Evolutionary conservation across 1,139 yeast species (phyloP), one percentile per base, ranked within the genome.

Genomic region (Pichia norvegensis): DNA sequence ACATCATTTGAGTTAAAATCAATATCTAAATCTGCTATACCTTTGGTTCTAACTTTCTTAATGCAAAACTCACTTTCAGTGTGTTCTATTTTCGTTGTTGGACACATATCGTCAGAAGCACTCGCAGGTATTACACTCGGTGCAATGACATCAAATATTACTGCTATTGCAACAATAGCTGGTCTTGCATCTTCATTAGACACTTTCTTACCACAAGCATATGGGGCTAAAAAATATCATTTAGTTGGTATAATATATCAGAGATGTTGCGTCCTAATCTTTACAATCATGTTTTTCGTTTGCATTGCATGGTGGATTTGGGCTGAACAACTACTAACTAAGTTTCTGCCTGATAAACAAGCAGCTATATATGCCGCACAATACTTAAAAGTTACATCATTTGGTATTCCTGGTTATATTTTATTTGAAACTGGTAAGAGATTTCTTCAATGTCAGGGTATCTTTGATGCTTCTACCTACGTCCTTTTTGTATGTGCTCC

Each of bases 121-220:
- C 67, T 77, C 48, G 81, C 81, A 4, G 81, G 81, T 3, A 80
- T 76, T 19, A 73, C 79, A 2, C 68, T 77, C 67, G 81, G 81
- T n/a, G 71, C 79, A 4, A 77, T 77, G 81, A 74, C 79, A 13
- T 78, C 79, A 4, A 76, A 75, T 52, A 76, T 77, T 40, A 72
- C 80, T 3, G 81, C 80, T 9, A 75, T 76, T 52, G 77, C 81
- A 4, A 70, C 78, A 14, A 76, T 76, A 45, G 77, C 76, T 46
- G 82, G 82, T 41, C 67, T 77, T 33, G 78, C 81, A 1, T 75
- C 81, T 1, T 74, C 79, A 0, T 65, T 77, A 46, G 82, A 77
- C 53, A 76, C 81, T 0, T 67, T 76, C 42, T 69, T 79, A 53
- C 80, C 81, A 1, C 81, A 76, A 56, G 81, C 81, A 4, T 76